Conservation (phyloP, 148 eudicot species). For the Cornus suecica region DNA sequence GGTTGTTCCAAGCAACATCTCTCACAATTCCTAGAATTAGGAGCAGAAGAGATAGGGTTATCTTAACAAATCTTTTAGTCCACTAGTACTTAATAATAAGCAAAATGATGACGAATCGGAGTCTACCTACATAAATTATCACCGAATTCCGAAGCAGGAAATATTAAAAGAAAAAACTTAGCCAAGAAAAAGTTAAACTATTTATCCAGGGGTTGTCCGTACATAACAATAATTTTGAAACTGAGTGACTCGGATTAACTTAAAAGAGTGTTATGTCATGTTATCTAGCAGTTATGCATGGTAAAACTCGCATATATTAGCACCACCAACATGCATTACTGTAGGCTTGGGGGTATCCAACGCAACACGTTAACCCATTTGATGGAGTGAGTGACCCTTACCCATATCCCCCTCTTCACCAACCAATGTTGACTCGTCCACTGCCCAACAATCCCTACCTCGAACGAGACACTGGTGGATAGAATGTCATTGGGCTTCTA, state of each 20-base stretch:
- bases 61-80: not conserved
- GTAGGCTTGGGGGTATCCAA: too few species aligned
- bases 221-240: not conserved
- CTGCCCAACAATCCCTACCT: too few species aligned
- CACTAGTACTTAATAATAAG: too few species aligned
- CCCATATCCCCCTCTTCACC: too few species aligned
- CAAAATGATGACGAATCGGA: too few species aligned
- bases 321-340: too few species aligned
- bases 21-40: constrained; percentile 12
- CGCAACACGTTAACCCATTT: too few species aligned
- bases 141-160: not conserved
- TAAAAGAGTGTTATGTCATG: not conserved
- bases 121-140: not conserved
- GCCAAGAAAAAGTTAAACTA: not conserved
- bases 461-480: too few species aligned
- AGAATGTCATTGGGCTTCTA: too few species aligned
- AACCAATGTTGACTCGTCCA: not conserved
- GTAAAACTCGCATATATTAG: too few species aligned
- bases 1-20: constrained; percentile 19
- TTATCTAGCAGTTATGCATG: not conserved
- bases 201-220: not conserved
- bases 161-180: too few species aligned
- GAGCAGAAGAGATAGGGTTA: constrained; percentile 2
- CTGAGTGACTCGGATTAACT: not conserved
- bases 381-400: too few species aligned